These are phyloP conservation scores for Fusarium phyllophilum DNA, from an alignment of 2,329 filamentous ascomycete genomes.

Conservation along the genomic window DNA sequence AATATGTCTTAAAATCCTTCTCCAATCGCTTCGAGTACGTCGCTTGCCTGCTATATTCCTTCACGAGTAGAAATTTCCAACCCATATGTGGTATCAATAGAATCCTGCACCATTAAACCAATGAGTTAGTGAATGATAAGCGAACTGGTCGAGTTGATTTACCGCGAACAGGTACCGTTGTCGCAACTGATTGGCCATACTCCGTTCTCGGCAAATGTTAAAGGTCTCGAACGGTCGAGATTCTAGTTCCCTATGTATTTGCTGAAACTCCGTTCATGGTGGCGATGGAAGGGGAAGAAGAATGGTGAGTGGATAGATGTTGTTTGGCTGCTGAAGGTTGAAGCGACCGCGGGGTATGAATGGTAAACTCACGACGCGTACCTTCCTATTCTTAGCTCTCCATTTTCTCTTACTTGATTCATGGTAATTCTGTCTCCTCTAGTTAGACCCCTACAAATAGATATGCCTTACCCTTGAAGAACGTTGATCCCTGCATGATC, in stretches of 20 bases:
- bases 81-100: background rate
- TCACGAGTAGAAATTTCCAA: background rate
- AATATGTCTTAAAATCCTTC: background rate
- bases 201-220: background rate
- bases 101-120: background rate
- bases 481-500: slow-evolving; percentile 5
- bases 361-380: background rate
- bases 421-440: background rate
- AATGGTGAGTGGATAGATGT: background rate
- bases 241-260: background rate
- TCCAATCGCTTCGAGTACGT: background rate
- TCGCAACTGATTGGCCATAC: slow-evolving; percentile 3
- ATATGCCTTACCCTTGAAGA: slow-evolving; percentile 1
- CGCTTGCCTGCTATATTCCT: background rate
- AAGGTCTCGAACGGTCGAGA: slow-evolving; percentile 4
- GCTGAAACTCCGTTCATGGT: background rate
- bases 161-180: background rate
- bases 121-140: background rate
- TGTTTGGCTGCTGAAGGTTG: background rate
- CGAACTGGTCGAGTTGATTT: background rate
- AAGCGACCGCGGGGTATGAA: background rate
- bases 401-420: background rate
- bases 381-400: slow-evolving; percentile 1
- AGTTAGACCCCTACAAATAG: background rate
- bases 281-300: background rate